A percentile compares a stretch with the other conserved stretches of the same genome.
Conservation (phyloP, 2,329 filamentous ascomycete genomes). For the Neopestalotiopsis clavispora region DNA sequence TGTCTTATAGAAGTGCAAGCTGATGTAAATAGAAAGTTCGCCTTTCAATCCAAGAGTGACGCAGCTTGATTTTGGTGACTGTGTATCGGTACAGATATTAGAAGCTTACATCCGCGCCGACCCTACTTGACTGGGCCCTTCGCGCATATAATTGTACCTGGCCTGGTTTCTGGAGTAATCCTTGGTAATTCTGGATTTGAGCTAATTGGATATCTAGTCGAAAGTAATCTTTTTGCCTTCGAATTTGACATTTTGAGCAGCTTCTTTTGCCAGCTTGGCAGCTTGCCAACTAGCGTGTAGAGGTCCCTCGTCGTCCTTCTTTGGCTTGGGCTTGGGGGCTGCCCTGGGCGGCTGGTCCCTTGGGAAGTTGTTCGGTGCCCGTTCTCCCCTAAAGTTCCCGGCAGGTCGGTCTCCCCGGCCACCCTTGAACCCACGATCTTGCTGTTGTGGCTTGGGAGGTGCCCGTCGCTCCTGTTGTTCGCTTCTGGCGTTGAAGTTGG, state of each 20-base stretch:
- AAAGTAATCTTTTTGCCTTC: slow-evolving; percentile 64
- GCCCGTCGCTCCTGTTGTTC: slow-evolving; percentile 6
- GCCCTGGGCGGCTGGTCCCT: slow-evolving; percentile 24
- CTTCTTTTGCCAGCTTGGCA: slow-evolving; percentile 65
- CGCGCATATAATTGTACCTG: too few relatives aligned
- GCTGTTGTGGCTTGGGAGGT: background rate
- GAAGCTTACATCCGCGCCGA: too few relatives aligned
- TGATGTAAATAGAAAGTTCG: too few relatives aligned
- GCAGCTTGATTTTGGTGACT: too few relatives aligned
- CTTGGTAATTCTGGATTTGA: background rate
- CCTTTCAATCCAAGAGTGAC: too few relatives aligned
- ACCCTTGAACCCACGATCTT: slow-evolving; percentile 26
- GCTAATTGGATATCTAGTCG: slow-evolving; percentile 44
- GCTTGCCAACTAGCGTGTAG: slow-evolving; percentile 71
- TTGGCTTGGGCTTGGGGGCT: slow-evolving; percentile 40
- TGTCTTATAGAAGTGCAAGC: too few relatives aligned
- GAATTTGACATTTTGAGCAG: slow-evolving; percentile 56
- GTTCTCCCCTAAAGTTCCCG: slow-evolving; percentile 13
- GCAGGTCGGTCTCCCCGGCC: slow-evolving; percentile 20
- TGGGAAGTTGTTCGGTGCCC: slow-evolving; percentile 21
- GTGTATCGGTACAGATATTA: too few relatives aligned
- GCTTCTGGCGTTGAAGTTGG: slow-evolving; percentile 36
- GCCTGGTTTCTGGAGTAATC: background rate
- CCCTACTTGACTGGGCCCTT: too few relatives aligned
- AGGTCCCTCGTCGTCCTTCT: slow-evolving; percentile 53